Evolutionary conservation across 768 basidiomycete species (phyloP), one percentile per base, ranked within the genome.

Genomic region (Ramaria sp.): DNA sequence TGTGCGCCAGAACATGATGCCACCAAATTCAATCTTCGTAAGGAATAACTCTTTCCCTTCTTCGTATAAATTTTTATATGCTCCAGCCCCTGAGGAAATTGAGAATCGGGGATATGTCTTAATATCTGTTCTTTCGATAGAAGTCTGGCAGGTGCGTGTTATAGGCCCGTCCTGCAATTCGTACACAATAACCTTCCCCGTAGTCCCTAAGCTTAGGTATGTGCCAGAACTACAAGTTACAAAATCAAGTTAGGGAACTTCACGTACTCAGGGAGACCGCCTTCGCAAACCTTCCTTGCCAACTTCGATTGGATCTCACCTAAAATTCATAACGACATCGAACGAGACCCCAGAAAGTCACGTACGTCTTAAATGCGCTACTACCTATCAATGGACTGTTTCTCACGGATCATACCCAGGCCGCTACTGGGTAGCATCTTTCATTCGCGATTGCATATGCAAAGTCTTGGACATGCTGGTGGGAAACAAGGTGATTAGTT

Each of bases 1-100:
- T 34, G 12, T 20, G 30, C 18, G 18, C 20, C 25, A 54, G 52
- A 54, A 37, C 52, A 54, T 47, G 30, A 54, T 36, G n/a, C 52
- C 18, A 45, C 12, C 13, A 54, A 54, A 32, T 54, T 54, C 27
- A 13, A 47, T 44, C 41, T 54, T 4, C 25, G 52, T 54, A 41
- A 12, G 52, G 2, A 28, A 45, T 54, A 9, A 15, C 20, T 4
- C 7, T 12, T 42, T 3, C 22, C n/a, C n/a, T n/a, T n/a, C n/a
- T n/a, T n/a, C n/a, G n/a, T 20, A 22, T 24, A 36, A 51, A 20
- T 18, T 30, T 32, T 28, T 18, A 5, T 12, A 16, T 6, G 39
- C 5, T 9, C 18, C 38, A 22, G 38, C 8, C 9, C 20, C 16
- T n/a, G n/a, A n/a, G 12, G 39, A 32, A 24, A 15, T 32, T 43